Evolutionary conservation across 306 rosid species (phyloP), one percentile per base, ranked within the genome.

Genomic region (Quillaja saponaria): DNA sequence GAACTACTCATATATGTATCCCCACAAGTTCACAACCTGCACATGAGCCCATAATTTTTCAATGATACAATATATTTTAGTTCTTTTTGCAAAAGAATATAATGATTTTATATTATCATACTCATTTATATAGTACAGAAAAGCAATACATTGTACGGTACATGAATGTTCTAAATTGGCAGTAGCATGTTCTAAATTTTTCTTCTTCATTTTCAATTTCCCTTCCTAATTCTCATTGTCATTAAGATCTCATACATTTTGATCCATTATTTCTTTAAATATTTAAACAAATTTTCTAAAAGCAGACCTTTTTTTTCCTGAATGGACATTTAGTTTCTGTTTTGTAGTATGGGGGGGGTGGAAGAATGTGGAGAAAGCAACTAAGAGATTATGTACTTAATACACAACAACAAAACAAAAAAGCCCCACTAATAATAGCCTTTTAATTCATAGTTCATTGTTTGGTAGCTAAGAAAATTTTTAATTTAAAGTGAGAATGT

Each of bases 361-460:
- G 63, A 69, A 55, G 84, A 83, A 86, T 59, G 82, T 71, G 76
- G 55, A 63, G 75, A 81, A 73, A 80, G 76, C 69, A 80, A 75
- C 66, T 16, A 28, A 58, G 40, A 58, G 34, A 55, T 49, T 31
- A 59, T 66, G 76, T 78, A 57, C 71, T 59, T 25, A 25, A 25
- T 25, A 47, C 61, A 66, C 55, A 71, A 47, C 67, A 70, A 46
- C 68, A 73, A 76, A 78, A 63, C n/a, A 72, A 72, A 66, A 41
- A 66, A 64, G 13, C 80, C 84, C 88, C 81, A 82, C 92, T 56
- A 76, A 52, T 18, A 74, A 59, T 66, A 67, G 59, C 58, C 58
- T 47, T 66, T 25, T 25, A 25, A 25, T 25, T 60, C 40, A 39
- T 19, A 73, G 55, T 56, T 65, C 59, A 71, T 65, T 72, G 71